Evolutionary conservation across 2,329 filamentous ascomycete genomes (phyloP).

Genomic region (Fusarium kyushuense): DNA sequence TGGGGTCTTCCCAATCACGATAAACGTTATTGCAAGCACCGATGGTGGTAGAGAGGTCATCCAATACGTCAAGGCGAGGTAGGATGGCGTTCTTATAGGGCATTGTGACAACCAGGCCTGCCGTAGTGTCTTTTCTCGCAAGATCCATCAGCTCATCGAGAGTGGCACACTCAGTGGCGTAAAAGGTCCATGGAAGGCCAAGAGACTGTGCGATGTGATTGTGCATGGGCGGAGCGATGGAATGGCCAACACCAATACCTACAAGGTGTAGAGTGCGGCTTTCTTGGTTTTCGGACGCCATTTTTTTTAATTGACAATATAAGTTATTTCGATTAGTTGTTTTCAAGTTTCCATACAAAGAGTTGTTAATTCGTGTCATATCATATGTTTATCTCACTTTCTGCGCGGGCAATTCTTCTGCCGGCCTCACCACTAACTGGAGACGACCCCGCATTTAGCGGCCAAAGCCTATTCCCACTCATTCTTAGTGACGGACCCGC

Average conservation of each 20-base stretch:
- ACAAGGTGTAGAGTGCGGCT: constrained; percentile 4
- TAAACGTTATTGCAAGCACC: constrained; percentile 17
- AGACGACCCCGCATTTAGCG: not conserved
- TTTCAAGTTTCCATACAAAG: not conserved
- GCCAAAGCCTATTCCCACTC: not conserved
- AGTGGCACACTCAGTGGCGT: constrained; percentile 10
- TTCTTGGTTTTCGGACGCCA: not conserved
- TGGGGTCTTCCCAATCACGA: not conserved
- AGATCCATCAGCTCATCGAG: not conserved
- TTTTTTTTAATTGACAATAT: not conserved
- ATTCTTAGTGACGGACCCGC: not conserved
- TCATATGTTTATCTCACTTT: not conserved
- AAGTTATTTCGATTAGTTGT: rapidly evolving
- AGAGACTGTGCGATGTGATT: constrained; percentile 14
- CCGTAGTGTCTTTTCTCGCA: not conserved
- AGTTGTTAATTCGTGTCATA: not conserved
- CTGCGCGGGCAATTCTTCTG: constrained; percentile 13
- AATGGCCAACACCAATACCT: constrained; percentile 22
- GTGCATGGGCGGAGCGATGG: constrained; percentile 23
- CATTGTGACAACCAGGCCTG: constrained; percentile 12
- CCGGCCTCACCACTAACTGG: not conserved
- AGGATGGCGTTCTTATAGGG: constrained; percentile 16
- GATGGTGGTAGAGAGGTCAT: not conserved
- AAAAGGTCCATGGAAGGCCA: constrained; percentile 10
- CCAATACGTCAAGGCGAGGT: not conserved